Conservation (phyloP, 257 asterid species). For the Plantago ovata region DNA sequence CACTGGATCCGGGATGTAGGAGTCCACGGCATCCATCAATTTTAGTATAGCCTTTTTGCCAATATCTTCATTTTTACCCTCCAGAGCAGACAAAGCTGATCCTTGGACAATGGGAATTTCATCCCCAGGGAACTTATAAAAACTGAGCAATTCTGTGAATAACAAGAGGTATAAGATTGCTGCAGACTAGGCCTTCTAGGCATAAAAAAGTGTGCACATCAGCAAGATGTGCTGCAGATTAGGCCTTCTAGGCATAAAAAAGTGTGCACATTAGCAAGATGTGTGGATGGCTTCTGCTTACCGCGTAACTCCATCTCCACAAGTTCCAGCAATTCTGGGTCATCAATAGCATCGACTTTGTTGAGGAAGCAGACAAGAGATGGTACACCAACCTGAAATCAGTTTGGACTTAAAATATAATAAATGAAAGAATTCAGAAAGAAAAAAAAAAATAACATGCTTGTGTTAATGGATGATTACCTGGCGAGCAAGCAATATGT, state of each 20-base stretch:
- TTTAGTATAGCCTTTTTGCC: conserved; percentile 82
- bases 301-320: conserved; percentile 99
- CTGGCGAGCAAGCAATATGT: conserved; percentile 96
- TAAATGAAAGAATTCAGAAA: conserved; percentile 12
- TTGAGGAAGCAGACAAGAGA: conserved; percentile 95
- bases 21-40: conserved; percentile 95
- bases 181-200: conserved; percentile 1
- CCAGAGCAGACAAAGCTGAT: conserved; percentile 94
- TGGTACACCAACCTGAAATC: conserved; percentile 91
- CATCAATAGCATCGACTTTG: conserved; percentile 93
- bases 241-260: too few relatives aligned
- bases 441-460: conserved; percentile 12
- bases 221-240: too few relatives aligned
- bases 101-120: conserved; percentile 95
- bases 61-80: conserved; percentile 88
- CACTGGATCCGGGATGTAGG: conserved; percentile 93
- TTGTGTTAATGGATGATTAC: conserved; percentile 44
- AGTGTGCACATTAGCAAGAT: too few relatives aligned
- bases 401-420: too few relatives aligned
- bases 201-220: too few relatives aligned
- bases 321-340: conserved; percentile 90
- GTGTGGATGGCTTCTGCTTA: too few relatives aligned
- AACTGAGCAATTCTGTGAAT: conserved; percentile 75
- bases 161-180: too few relatives aligned
- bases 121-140: conserved; percentile 98